phyloP scores from a whole-genome alignment of 2,329 filamentous ascomycete genomes.

The Salinomyces thailandicus region DNA sequence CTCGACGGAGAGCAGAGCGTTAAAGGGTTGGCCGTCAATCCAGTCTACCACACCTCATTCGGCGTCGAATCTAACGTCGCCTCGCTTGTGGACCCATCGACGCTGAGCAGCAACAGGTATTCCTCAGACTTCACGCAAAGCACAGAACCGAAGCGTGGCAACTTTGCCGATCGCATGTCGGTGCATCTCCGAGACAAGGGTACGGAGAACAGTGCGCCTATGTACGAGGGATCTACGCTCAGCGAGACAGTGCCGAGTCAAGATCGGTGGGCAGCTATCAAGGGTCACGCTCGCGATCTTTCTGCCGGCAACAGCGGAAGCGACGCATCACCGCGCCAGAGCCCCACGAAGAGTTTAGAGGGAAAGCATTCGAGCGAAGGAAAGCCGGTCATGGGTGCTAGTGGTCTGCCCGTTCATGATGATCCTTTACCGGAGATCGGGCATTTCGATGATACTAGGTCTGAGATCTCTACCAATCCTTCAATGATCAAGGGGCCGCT shows the following conservation, averaged over 20 bases:
- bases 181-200: conserved; percentile 17
- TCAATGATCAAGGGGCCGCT: conserved; percentile 70
- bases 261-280: conserved; percentile 29
- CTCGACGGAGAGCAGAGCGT: conserved; percentile 59
- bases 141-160: conserved; percentile 13
- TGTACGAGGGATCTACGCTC: conserved; percentile 24
- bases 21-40: conserved; percentile 56
- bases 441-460: conserved; percentile 47
- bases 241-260: conserved; percentile 23
- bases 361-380: conserved; percentile 23
- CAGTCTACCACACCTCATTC: conserved; percentile 59
- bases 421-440: conserved; percentile 71
- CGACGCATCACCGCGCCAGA: conserved; percentile 42
- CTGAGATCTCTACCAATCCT: conserved; percentile 71
- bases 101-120: conserved; percentile 42
- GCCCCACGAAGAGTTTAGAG: conserved; percentile 21
- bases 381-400: conserved; percentile 51
- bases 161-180: conserved; percentile 20
- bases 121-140: conserved; percentile 17
- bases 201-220: conserved; percentile 12
- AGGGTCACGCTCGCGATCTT: conserved; percentile 32
- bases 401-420: conserved; percentile 55
- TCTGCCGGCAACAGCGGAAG: conserved; percentile 10
- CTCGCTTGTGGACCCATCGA: conserved; percentile 76
- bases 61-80: conserved; percentile 85